Percentiles rank a stretch among this genome's conserved stretches.
Evolutionary conservation across 805 yeast species (phyloP).

Genomic region (Tetrapisispora pingtungensis): DNA sequence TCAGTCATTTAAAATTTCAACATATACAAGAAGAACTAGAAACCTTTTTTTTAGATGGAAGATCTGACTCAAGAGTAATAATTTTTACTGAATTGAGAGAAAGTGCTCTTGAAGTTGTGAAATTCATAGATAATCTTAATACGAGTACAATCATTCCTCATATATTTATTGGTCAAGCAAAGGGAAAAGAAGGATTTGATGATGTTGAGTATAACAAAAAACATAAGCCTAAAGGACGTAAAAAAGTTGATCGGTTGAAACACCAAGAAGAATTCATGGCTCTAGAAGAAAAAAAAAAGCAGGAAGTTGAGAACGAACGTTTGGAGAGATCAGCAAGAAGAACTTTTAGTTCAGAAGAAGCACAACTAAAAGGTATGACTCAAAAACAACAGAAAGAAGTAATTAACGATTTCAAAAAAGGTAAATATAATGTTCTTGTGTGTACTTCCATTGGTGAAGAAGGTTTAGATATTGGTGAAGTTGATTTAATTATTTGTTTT

Average conservation of each 20-base stretch:
- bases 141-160: conserved; percentile 49
- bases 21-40: conserved; percentile 46
- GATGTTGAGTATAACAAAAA: conserved; percentile 40
- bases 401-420: conserved; percentile 61
- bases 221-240: conserved; percentile 36
- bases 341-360: conserved; percentile 60
- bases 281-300: conserved; percentile 25
- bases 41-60: conserved; percentile 40
- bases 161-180: conserved; percentile 87
- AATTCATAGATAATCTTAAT: conserved; percentile 39
- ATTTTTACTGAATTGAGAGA: conserved; percentile 84
- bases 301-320: conserved; percentile 26
- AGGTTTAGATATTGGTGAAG: conserved; percentile 97
- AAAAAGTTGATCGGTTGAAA: conserved; percentile 29
- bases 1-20: conserved; percentile 69
- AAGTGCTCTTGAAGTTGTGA: conserved; percentile 80
- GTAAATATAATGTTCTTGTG: conserved; percentile 68
- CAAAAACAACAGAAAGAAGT: conserved; percentile 80
- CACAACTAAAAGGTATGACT: conserved; percentile 77
- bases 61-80: conserved; percentile 59
- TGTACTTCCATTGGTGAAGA: conserved; percentile 98
- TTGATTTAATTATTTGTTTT: conserved; percentile 83
- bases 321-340: conserved; percentile 32
- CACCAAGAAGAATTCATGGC: conserved; percentile 27
- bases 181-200: conserved; percentile 60